These are phyloP conservation scores for Fusarium siculi DNA, from an alignment of 2,329 filamentous ascomycete genomes.

Conservation along the genomic window DNA sequence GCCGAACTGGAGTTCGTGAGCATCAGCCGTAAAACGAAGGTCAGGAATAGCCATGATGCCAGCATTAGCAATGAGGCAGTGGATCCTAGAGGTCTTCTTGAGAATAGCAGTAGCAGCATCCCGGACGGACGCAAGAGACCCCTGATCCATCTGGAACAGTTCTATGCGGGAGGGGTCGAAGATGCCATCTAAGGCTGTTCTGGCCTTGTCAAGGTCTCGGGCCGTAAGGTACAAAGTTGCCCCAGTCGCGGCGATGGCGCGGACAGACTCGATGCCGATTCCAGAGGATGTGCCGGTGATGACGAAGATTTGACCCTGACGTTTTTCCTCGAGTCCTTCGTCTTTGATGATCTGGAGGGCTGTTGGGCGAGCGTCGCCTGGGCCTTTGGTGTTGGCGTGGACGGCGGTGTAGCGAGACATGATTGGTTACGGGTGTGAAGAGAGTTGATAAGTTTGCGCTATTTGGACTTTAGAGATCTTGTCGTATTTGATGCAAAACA, in stretches of 20 bases:
- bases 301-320: conserved; percentile 49
- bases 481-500: rapidly evolving
- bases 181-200: not conserved
- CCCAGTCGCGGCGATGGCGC: conserved; percentile 54
- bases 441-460: rapidly evolving
- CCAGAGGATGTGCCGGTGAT: conserved; percentile 57
- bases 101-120: conserved; percentile 33
- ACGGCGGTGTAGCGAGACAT: conserved; percentile 17
- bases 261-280: conserved; percentile 56
- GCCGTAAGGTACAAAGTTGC: conserved; percentile 34
- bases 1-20: conserved; percentile 43
- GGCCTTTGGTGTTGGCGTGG: conserved; percentile 1
- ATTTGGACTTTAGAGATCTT: rapidly evolving
- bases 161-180: conserved; percentile 14
- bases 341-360: conserved; percentile 53
- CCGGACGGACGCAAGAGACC: conserved; percentile 35
- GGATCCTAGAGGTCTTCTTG: conserved; percentile 16
- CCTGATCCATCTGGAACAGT: conserved; percentile 38
- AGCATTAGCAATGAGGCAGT: conserved; percentile 36
- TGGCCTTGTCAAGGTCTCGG: conserved; percentile 32
- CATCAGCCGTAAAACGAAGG: conserved; percentile 25
- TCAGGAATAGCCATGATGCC: conserved; percentile 39
- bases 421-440: rapidly evolving
- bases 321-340: conserved; percentile 46
- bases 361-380: conserved; percentile 51